These are phyloP conservation scores for Penicillium rolfsii DNA, from an alignment of 2,329 filamentous ascomycete species.

Conservation along the genomic window DNA sequence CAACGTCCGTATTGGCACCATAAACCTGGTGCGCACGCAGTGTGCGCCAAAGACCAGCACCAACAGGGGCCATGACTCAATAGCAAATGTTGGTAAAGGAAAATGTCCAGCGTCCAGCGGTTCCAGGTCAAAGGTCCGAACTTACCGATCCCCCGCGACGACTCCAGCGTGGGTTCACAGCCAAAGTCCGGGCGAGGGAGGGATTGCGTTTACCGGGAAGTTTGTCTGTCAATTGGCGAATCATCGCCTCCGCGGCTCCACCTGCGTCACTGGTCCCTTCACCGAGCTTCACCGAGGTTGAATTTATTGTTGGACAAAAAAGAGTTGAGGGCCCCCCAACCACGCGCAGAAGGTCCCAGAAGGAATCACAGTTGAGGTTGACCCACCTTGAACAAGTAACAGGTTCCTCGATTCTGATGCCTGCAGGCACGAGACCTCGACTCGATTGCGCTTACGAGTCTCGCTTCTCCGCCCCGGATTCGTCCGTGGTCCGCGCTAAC, in stretches of 20 bases:
- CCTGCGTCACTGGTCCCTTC: constrained; percentile 9
- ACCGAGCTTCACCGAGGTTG: constrained; percentile 23
- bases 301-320: constrained; percentile 17
- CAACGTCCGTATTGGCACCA: constrained; percentile 81
- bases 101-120: neutral
- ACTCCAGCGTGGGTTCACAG: neutral
- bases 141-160: neutral
- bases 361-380: neutral
- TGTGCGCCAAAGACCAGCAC: constrained; percentile 68
- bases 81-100: neutral
- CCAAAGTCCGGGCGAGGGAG: constrained; percentile 3
- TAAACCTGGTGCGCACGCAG: constrained; percentile 75
- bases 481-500: constrained; percentile 3
- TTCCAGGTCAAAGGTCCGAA: neutral
- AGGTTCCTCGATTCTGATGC: neutral
- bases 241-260: constrained; percentile 15
- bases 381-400: neutral
- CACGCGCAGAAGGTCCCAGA: neutral
- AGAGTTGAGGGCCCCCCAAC: constrained; percentile 18
- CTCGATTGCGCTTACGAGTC: constrained; percentile 1
- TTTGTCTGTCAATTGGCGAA: constrained; percentile 19
- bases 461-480: constrained; percentile 13
- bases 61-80: constrained; percentile 52
- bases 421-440: constrained; percentile 4
- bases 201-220: constrained; percentile 11